These are phyloP conservation scores for Aspergillus asperescens DNA, from an alignment of 495 filamentous ascomycete species.

Conservation along the genomic window DNA sequence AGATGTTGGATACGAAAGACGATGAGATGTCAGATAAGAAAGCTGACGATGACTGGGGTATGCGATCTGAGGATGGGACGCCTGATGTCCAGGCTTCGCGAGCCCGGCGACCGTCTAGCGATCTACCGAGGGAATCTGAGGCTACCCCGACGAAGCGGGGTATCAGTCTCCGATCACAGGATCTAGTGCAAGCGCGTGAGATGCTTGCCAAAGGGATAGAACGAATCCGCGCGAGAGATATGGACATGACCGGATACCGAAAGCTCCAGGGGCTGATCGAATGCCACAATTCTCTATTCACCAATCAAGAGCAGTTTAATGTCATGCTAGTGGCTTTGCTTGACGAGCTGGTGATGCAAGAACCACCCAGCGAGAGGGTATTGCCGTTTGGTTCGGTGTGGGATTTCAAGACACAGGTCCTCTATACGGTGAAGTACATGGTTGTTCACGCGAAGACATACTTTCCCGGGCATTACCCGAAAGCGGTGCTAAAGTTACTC, in stretches of 20 bases:
- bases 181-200: constrained; percentile 44
- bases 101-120: constrained; percentile 19
- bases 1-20: too few species aligned
- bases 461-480: constrained; percentile 60
- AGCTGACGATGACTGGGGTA: not conserved
- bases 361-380: constrained; percentile 33
- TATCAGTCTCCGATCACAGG: constrained; percentile 38
- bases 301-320: constrained; percentile 55
- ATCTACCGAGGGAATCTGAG: constrained; percentile 15
- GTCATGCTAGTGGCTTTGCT: constrained; percentile 68
- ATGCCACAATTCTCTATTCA: constrained; percentile 55
- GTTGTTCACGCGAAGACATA: constrained; percentile 59
- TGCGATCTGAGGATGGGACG: too few species aligned
- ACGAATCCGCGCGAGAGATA: constrained; percentile 60
- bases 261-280: constrained; percentile 78
- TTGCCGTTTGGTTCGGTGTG: constrained; percentile 47
- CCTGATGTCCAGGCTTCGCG: not conserved
- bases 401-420: constrained; percentile 78
- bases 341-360: constrained; percentile 71
- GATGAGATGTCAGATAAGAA: not conserved
- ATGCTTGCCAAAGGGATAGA: constrained; percentile 73
- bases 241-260: constrained; percentile 85
- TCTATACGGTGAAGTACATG: constrained; percentile 74
- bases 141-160: constrained; percentile 21
- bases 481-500: constrained; percentile 62